A percentile compares a stretch with the other conserved stretches of the same genome.
phyloP scores from a whole-genome alignment of 345 rosid genomes.

The Punica granatum region DNA sequence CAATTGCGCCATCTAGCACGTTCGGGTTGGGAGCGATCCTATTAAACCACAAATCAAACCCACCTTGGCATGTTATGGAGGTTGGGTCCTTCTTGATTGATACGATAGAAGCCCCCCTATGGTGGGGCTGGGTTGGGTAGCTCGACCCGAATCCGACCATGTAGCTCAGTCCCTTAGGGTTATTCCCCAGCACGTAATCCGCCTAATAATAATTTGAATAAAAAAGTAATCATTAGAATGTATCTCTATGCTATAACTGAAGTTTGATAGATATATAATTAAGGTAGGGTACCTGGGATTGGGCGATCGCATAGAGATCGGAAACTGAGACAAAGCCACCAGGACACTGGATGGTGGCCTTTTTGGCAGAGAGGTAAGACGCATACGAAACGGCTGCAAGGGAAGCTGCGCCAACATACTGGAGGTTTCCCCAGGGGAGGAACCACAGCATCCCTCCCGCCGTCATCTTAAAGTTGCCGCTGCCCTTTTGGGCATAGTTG shows the following conservation, averaged over 20 bases:
- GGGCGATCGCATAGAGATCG: constrained; percentile 24
- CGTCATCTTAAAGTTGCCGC: constrained; percentile 23
- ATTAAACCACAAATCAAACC: constrained; percentile 33
- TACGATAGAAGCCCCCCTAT: constrained; percentile 35
- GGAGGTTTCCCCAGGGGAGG: constrained; percentile 26
- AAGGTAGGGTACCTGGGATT: constrained; percentile 42
- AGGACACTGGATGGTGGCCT: constrained; percentile 27
- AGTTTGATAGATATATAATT: too few species aligned
- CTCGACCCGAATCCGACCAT: constrained; percentile 45
- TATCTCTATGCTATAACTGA: too few species aligned
- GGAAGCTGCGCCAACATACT: constrained; percentile 21
- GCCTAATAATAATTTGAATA: constrained; percentile 8
- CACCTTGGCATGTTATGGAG: constrained; percentile 27
- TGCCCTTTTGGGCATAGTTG: constrained; percentile 37
- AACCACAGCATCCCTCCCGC: constrained; percentile 31
- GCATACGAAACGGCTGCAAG: constrained; percentile 23
- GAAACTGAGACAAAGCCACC: constrained; percentile 20
- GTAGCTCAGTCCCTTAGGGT: constrained; percentile 41
- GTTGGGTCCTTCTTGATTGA: constrained; percentile 22
- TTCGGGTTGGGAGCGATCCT: constrained; percentile 42
- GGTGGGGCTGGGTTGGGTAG: constrained; percentile 37
- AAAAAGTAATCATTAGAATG: background rate
- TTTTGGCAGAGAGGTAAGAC: constrained; percentile 19
- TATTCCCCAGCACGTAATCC: constrained; percentile 41
- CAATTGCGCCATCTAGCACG: constrained; percentile 51